Evolutionary conservation across 371 early-diverging fungal genomes (phyloP).

Genomic region (Mortierella sp.): DNA sequence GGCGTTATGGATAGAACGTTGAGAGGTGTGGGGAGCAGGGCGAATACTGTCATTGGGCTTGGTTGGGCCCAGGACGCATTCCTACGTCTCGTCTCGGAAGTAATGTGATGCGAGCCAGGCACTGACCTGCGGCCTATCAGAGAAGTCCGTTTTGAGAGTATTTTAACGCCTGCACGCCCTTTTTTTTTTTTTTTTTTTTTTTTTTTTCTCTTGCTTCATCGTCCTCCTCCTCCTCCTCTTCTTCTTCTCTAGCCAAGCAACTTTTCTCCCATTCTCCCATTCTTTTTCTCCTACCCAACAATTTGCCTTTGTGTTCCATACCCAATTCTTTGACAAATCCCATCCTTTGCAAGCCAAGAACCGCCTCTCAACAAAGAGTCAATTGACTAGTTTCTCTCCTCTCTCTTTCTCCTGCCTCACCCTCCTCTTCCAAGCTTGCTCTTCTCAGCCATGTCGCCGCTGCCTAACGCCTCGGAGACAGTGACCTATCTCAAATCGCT

Average conservation of each 20-base stretch:
- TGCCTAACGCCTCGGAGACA: constrained; percentile 41
- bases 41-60: too few relatives aligned
- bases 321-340: too few relatives aligned
- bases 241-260: neutral
- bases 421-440: neutral
- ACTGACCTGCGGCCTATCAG: too few relatives aligned
- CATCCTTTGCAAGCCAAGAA: too few relatives aligned
- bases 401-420: neutral
- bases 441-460: constrained; percentile 27
- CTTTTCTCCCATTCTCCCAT: neutral
- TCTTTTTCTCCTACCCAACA: neutral
- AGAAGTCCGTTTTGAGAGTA: too few relatives aligned
- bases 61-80: too few relatives aligned
- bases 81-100: too few relatives aligned
- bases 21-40: too few relatives aligned
- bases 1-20: too few relatives aligned
- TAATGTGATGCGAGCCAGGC: too few relatives aligned
- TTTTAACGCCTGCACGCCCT: neutral
- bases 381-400: neutral
- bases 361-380: too few relatives aligned
- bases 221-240: neutral
- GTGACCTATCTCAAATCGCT: constrained; percentile 75
- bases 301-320: too few relatives aligned
- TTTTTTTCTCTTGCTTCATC: neutral
- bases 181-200: constrained; percentile 4